Conservation (phyloP, 2,329 filamentous ascomycete species). For the Epichloe uncinata region DNA sequence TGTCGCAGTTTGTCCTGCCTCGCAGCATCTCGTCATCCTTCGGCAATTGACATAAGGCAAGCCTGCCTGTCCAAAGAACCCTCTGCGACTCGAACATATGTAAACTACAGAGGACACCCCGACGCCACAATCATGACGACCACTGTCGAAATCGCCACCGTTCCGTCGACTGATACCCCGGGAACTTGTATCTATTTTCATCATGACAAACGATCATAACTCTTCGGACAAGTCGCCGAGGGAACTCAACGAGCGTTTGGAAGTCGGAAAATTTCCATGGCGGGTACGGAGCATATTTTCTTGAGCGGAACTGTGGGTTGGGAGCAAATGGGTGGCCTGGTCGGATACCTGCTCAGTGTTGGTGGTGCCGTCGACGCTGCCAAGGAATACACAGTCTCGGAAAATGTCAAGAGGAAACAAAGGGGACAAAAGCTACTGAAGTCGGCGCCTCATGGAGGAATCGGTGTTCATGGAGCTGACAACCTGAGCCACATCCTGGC, state of each 20-base stretch:
- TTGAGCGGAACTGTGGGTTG: constrained; percentile 67
- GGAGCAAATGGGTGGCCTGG: constrained; percentile 64
- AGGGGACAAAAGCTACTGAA: constrained; percentile 22
- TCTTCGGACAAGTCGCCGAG: constrained; percentile 73
- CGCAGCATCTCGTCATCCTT: not conserved
- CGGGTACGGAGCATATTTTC: constrained; percentile 65
- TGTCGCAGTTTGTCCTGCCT: not conserved
- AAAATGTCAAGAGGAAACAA: constrained; percentile 27
- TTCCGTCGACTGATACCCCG: constrained; percentile 77
- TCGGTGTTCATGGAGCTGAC: constrained; percentile 64
- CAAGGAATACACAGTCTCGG: constrained; percentile 24
- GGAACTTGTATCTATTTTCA: constrained; percentile 67
- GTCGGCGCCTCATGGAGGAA: constrained; percentile 14
- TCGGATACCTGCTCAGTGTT: constrained; percentile 75
- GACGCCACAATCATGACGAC: constrained; percentile 47
- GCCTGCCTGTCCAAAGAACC: not conserved
- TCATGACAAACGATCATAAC: constrained; percentile 69
- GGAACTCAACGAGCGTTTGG: constrained; percentile 68
- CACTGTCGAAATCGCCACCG: constrained; percentile 61
- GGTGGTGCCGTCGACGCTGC: constrained; percentile 50
- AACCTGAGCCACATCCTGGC: constrained; percentile 73
- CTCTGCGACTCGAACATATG: not conserved
- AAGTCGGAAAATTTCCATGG: constrained; percentile 51
- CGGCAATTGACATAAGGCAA: not conserved
- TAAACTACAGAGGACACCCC: not conserved